Evolutionary conservation across 2,329 filamentous ascomycete species (phyloP).

Genomic region (Cladosporium oxysporum): DNA sequence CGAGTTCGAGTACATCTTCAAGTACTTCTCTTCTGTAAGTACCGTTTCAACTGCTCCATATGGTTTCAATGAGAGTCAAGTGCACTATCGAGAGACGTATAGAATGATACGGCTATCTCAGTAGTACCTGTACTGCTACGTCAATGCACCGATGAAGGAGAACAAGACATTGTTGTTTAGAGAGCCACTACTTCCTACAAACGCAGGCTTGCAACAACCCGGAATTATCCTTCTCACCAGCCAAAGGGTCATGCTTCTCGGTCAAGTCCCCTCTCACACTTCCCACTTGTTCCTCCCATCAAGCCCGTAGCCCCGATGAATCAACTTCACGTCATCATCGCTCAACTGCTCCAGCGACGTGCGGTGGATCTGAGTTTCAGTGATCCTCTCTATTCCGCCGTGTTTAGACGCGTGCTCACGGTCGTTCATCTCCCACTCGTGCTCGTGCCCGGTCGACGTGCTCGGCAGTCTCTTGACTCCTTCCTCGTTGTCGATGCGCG

Average conservation of each 20-base stretch:
- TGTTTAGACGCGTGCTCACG: background rate
- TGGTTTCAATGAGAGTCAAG: too few relatives aligned
- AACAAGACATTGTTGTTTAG: background rate
- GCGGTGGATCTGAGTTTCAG: constrained; percentile 1
- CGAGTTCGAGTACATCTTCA: too few relatives aligned
- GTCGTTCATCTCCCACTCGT: constrained; percentile 5
- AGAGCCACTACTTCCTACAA: background rate
- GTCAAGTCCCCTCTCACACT: background rate
- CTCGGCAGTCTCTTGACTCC: constrained; percentile 10
- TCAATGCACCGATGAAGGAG: background rate
- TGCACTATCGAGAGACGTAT: too few relatives aligned
- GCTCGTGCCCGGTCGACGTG: background rate
- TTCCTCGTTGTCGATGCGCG: background rate
- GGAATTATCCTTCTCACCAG: background rate
- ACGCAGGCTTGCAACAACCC: background rate
- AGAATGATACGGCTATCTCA: too few relatives aligned
- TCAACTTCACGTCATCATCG: constrained; percentile 6
- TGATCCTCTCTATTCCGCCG: background rate
- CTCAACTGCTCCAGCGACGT: constrained; percentile 3
- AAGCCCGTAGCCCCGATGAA: background rate
- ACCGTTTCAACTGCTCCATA: too few relatives aligned
- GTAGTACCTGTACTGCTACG: too few relatives aligned
- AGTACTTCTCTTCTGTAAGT: too few relatives aligned
- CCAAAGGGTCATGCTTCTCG: background rate
- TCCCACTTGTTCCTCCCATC: background rate